Evolutionary conservation across 306 rosid genomes (phyloP).

Genomic region (Gastrolobium bilobum): DNA sequence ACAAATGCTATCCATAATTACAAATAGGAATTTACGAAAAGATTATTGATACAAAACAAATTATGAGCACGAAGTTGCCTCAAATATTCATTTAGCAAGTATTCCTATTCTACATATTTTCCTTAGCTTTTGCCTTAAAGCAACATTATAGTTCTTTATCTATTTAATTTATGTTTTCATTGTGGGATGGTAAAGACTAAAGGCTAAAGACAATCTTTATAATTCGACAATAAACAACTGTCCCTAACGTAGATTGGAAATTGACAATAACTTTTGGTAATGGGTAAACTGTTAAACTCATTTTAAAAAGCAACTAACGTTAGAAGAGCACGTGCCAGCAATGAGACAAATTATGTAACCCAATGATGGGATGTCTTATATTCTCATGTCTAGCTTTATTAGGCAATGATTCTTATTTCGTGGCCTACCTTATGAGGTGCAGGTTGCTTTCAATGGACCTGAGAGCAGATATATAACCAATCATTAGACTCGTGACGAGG

Average conservation of each 20-base stretch:
- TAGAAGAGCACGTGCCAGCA: conserved; percentile 7
- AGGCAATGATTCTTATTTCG: conserved; percentile 19
- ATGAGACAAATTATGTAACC: conserved; percentile 40
- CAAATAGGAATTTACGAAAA: conserved; percentile 1
- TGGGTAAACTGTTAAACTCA: conserved; percentile 35
- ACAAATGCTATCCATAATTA: conserved; percentile 30
- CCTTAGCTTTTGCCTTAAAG: conserved; percentile 26
- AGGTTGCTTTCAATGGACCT: conserved; percentile 40
- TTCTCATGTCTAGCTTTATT: not conserved
- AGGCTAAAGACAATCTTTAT: conserved; percentile 11
- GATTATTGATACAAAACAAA: not conserved
- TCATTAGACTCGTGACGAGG: conserved; percentile 31
- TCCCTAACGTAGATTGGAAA: conserved; percentile 10
- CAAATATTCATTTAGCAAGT: conserved; percentile 20
- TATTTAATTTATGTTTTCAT: not conserved
- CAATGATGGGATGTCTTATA: conserved; percentile 4
- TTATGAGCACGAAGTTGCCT: conserved; percentile 10
- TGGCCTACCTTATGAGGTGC: conserved; percentile 19
- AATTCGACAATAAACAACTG: not conserved
- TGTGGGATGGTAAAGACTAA: not conserved
- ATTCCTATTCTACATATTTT: not conserved
- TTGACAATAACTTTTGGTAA: conserved; percentile 33
- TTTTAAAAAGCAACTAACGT: not conserved
- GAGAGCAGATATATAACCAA: conserved; percentile 23
- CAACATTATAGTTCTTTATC: conserved; percentile 27